phyloP scores from a whole-genome alignment of 768 basidiomycete species.

The Gautieria morchelliformis region DNA sequence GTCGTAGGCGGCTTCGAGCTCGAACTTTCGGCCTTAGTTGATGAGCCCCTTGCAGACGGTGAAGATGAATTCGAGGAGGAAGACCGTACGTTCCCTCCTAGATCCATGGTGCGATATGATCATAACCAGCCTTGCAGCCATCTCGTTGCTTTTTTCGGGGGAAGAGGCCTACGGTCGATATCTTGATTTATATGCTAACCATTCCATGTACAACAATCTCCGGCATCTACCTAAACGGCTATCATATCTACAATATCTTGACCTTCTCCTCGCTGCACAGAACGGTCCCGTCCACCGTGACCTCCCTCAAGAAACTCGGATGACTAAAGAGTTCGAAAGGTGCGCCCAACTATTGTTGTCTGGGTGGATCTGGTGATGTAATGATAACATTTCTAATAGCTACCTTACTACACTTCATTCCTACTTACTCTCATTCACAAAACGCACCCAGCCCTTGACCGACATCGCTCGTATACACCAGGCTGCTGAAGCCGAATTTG shows the following conservation, averaged over 20 bases:
- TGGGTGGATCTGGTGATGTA: neutral
- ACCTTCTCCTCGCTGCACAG: constrained; percentile 64
- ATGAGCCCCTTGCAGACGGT: constrained; percentile 51
- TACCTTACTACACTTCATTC: constrained; percentile 77
- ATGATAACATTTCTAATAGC: constrained; percentile 27
- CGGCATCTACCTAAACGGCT: constrained; percentile 76
- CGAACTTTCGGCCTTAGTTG: constrained; percentile 73
- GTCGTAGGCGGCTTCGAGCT: constrained; percentile 71
- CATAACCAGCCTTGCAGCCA: constrained; percentile 34
- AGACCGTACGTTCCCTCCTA: constrained; percentile 58
- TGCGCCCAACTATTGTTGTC: constrained; percentile 28
- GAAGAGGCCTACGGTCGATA: constrained; percentile 95
- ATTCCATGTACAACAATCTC: constrained; percentile 83
- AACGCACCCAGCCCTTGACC: constrained; percentile 73
- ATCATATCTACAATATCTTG: constrained; percentile 90
- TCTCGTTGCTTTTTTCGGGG: constrained; percentile 85
- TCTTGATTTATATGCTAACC: constrained; percentile 84
- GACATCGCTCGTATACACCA: constrained; percentile 63
- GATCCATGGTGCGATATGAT: neutral
- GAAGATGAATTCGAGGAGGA: constrained; percentile 72
- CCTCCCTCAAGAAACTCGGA: constrained; percentile 55
- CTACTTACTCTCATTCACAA: constrained; percentile 81
- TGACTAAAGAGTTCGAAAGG: constrained; percentile 72
- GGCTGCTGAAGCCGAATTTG: constrained; percentile 61
- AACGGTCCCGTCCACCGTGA: constrained; percentile 55